Evolutionary conservation across 768 basidiomycete species (phyloP).

Genomic region (Rhizopogon rudus): DNA sequence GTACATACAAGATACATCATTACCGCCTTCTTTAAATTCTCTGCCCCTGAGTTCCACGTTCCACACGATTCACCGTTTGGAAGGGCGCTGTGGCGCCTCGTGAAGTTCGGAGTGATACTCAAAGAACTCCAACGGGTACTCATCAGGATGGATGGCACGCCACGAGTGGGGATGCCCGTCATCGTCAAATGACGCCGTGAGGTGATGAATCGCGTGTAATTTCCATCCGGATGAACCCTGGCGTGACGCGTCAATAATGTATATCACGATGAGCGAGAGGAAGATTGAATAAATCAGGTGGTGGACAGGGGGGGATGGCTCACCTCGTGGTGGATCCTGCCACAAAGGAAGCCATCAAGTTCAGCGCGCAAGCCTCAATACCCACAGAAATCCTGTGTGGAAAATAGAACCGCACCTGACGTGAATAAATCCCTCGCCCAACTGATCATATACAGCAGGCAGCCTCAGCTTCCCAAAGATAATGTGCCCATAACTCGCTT

Average conservation of each 20-base stretch:
- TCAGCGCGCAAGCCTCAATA: not conserved
- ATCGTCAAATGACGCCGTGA: conserved; percentile 18
- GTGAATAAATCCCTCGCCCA: conserved; percentile 63
- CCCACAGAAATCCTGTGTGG: not conserved
- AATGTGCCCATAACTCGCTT: conserved; percentile 63
- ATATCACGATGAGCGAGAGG: not conserved
- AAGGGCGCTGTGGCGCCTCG: not conserved
- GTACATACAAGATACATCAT: not conserved
- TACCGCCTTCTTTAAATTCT: not conserved
- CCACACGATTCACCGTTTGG: not conserved
- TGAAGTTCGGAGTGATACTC: conserved; percentile 8
- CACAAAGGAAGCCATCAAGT: not conserved
- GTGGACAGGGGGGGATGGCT: not conserved
- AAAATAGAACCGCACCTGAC: conserved; percentile 46
- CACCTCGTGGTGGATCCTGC: conserved; percentile 1
- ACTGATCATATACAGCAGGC: conserved; percentile 57
- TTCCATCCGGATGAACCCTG: not conserved
- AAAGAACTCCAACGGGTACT: conserved; percentile 43
- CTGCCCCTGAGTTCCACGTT: not conserved
- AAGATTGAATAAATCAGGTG: not conserved
- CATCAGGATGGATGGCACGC: conserved; percentile 58
- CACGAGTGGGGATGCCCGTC: conserved; percentile 51
- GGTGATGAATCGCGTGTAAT: not conserved
- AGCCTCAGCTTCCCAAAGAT: conserved; percentile 75
- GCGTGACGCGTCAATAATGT: not conserved